A percentile compares a stretch with the other conserved stretches of the same genome.
Conservation (phyloP, 2,329 filamentous ascomycete genomes). For the Pyrenophora tritici-repentis region DNA sequence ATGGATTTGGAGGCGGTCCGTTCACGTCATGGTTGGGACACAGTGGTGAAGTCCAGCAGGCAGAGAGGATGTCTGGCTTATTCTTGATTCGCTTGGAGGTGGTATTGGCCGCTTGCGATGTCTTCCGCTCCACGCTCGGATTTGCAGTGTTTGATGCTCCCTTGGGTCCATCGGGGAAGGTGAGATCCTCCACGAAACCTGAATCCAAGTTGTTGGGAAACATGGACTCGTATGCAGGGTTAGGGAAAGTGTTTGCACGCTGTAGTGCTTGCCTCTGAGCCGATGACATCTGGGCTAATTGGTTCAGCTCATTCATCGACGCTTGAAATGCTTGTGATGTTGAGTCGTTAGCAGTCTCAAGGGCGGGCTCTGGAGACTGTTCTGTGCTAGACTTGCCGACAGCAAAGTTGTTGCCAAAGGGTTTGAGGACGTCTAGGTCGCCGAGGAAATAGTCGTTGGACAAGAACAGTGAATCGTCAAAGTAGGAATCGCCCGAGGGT, state of each 20-base stretch:
- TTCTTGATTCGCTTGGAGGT: constrained; percentile 41
- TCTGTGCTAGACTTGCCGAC: constrained; percentile 44
- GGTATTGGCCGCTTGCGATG: constrained; percentile 20
- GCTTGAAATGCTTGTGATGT: constrained; percentile 33
- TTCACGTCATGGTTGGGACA: constrained; percentile 49
- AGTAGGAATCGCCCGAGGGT: constrained; percentile 41
- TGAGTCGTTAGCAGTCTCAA: constrained; percentile 21
- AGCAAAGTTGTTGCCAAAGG: constrained; percentile 39
- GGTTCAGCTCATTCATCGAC: constrained; percentile 24
- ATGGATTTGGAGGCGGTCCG: constrained; percentile 46
- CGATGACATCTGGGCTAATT: constrained; percentile 34
- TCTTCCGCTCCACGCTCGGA: constrained; percentile 22
- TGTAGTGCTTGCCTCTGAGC: constrained; percentile 30
- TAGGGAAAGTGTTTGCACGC: constrained; percentile 42
- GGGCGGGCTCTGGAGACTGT: constrained; percentile 46
- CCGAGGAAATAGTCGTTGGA: constrained; percentile 49
- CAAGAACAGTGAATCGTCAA: constrained; percentile 45
- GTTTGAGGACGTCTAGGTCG: constrained; percentile 47
- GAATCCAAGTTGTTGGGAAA: constrained; percentile 44
- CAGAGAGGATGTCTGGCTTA: constrained; percentile 46
- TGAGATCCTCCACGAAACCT: constrained; percentile 46
- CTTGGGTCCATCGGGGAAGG: constrained; percentile 44
- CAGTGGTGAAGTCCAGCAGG: constrained; percentile 50
- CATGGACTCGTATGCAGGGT: constrained; percentile 43
- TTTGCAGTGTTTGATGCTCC: constrained; percentile 22